These are phyloP conservation scores for Metschnikowia henanensis DNA, from an alignment of 805 yeast species.

Conservation along the genomic window DNA sequence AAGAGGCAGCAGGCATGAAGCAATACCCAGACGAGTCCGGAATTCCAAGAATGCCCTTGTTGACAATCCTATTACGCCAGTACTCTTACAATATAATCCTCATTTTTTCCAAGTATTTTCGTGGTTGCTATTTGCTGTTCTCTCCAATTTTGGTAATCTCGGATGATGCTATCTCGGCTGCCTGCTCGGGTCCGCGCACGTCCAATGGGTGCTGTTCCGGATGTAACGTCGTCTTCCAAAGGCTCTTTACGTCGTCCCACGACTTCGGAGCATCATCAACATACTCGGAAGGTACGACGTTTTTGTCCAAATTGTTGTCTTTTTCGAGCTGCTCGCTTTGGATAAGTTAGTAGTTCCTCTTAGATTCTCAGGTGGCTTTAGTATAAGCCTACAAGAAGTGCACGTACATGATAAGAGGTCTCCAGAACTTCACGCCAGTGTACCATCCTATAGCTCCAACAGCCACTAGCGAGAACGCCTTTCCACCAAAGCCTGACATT, in stretches of 20 bases:
- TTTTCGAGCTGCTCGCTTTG: constrained; percentile 58
- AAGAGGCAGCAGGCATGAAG: too few relatives aligned
- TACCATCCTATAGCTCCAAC: constrained; percentile 39
- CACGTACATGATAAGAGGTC: constrained; percentile 68
- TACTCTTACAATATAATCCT: too few relatives aligned
- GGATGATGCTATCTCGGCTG: neutral
- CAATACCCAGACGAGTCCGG: too few relatives aligned
- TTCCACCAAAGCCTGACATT: constrained; percentile 26
- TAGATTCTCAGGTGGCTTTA: neutral
- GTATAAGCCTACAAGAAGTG: too few relatives aligned
- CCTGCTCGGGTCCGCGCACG: constrained; percentile 1
- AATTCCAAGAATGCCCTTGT: too few relatives aligned
- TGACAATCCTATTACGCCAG: too few relatives aligned
- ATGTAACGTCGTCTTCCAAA: constrained; percentile 31
- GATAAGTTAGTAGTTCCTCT: constrained; percentile 7
- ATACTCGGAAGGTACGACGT: constrained; percentile 52
- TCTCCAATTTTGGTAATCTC: neutral
- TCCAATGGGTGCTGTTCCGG: constrained; percentile 21
- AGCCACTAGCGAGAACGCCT: constrained; percentile 24
- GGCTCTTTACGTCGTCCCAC: constrained; percentile 39
- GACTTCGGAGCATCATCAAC: constrained; percentile 34
- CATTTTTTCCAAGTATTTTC: neutral
- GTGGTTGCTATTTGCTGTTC: neutral
- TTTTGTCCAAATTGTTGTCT: constrained; percentile 65
- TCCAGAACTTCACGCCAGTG: constrained; percentile 65